Evolutionary conservation across 345 rosid genomes (phyloP), one percentile per base, ranked within the genome.

Genomic region (Salix suchowensis): DNA sequence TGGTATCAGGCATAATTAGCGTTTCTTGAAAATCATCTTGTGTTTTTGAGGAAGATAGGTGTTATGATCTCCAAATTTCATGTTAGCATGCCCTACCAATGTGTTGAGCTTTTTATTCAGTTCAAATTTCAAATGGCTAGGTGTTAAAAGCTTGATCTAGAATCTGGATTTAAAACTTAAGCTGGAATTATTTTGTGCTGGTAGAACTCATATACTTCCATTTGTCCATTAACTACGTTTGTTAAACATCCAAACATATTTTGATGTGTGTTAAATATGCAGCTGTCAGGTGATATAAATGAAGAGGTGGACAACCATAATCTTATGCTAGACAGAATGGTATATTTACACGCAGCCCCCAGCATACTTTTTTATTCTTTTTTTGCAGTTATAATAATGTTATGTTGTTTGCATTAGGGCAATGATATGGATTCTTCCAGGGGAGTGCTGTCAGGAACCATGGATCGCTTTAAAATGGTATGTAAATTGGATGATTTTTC

Each of bases 351-450:
- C 42, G 61, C 78, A 36, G 18, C 61, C 54, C 28, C 42, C 64
- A 39, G 8, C 68, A 7, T 32, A 11, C 54, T 60, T n/a, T 66
- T 68, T 54, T 48, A 4, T 74, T 23, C 71, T 21, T 21, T n/a
- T 28, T 67, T 82, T 71, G 73, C 66, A 84, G 65, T 77, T 75
- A 21, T 54, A 46, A 28, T 68, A 62, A 39, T 82, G 46, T 72
- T 76, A 32, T n/a, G 61, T 72, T 76, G 54, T 72, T 71, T 50
- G 42, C 58, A 16, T 77, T 81, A 94, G 98, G 98, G 98, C 52
- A 91, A 91, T 83, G 97, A 92, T 76, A 94, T 92, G 98, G 98
- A 94, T 89, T 69, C 97, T 65, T 94, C 98, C 30, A 87, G 97
- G 80, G 97, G 98, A 68, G 36, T 90, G 65, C 92, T 92, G 44